Evolutionary conservation across 2,329 filamentous ascomycete species (phyloP), one percentile per base, ranked within the genome.

Genomic region (Penicillium sp.): DNA sequence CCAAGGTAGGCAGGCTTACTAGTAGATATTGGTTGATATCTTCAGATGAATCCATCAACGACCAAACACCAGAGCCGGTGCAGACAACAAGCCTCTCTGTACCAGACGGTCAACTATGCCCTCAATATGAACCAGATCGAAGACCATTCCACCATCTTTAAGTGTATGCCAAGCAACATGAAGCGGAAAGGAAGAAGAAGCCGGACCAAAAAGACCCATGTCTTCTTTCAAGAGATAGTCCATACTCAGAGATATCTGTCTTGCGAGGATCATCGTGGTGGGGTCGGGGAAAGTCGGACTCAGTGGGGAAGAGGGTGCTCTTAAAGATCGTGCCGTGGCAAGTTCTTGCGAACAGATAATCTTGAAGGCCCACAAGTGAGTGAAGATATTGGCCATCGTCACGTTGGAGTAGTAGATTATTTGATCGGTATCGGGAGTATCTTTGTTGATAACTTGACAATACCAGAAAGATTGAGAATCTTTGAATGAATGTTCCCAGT

Each of bases 131-230:
- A 4, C 12, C 5, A 6, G 4, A 8, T 37, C 10, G 13, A 13
- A 23, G 7, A 13, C 18, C 21, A 21, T 12, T 8, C 34, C 34
- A 12, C 12, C 7, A 2, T 33, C 6, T 54, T 34, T 43, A 20
- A 47, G 6, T 9, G 4, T 5, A 51, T 37, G 13, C 43, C 46
- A 59, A 4, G 55, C 62, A 1, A 49, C 44, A 12, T 51, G 46
- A 3, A 72, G 48, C 0, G 73, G 72, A 5, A 75, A 65, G 0
- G 63, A 45, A 0, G 68, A 59, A 0, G 74, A 75, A 0, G 69
- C 68, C 3, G 68, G 67, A 0, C 75, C 74, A 48, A 68, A 76
- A 0, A 77, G 55, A 15, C 66, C 71, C 68, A 76, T 72, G 17
- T 72, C 65, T 15, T 74, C 70, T 49, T 69, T 68, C 13, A 74